These are phyloP conservation scores for Puccinia polysora DNA, from an alignment of 1,284 basidiomycete genomes.

Conservation along the genomic window DNA sequence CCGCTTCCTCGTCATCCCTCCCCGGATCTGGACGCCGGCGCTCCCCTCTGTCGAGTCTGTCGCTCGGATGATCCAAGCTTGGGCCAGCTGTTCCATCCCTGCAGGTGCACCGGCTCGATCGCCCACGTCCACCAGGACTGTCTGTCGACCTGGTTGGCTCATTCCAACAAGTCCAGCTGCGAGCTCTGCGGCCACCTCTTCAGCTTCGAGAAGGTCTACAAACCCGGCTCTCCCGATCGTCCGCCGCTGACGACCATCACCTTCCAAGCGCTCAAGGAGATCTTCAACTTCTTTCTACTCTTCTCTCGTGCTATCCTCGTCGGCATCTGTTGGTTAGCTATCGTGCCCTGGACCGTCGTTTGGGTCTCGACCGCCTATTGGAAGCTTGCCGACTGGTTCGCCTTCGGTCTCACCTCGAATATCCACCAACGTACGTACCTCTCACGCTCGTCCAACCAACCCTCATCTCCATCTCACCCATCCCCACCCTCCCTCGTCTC, in stretches of 20 bases:
- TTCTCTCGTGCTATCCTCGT: slow-evolving; percentile 69
- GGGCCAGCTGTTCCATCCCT: slow-evolving; percentile 88
- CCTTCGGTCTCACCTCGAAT: slow-evolving; percentile 36
- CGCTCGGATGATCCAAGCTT: slow-evolving; percentile 78
- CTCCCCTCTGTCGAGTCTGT: slow-evolving; percentile 75
- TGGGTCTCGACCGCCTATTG: slow-evolving; percentile 85
- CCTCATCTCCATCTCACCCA: background rate
- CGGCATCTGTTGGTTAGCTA: slow-evolving; percentile 74
- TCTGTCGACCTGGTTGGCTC: slow-evolving; percentile 86
- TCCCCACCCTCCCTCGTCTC: slow-evolving; percentile 3
- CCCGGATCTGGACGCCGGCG: slow-evolving; percentile 11
- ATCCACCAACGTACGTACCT: slow-evolving; percentile 40
- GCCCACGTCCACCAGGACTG: slow-evolving; percentile 93
- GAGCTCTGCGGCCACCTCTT: slow-evolving; percentile 95
- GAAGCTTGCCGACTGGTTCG: slow-evolving; percentile 69
- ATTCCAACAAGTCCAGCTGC: slow-evolving; percentile 89
- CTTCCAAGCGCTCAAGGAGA: slow-evolving; percentile 65
- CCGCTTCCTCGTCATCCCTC: background rate
- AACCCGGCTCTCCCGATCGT: slow-evolving; percentile 72
- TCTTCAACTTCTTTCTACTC: slow-evolving; percentile 62
- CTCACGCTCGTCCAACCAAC: slow-evolving; percentile 1
- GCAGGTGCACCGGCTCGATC: slow-evolving; percentile 95
- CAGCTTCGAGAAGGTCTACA: slow-evolving; percentile 92
- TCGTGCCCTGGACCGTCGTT: slow-evolving; percentile 82
- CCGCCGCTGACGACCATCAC: slow-evolving; percentile 72